Base-by-base conservation (phyloP, 176 grass and related monocot species). In the Rhipidocladum racemiflorum region DNA sequence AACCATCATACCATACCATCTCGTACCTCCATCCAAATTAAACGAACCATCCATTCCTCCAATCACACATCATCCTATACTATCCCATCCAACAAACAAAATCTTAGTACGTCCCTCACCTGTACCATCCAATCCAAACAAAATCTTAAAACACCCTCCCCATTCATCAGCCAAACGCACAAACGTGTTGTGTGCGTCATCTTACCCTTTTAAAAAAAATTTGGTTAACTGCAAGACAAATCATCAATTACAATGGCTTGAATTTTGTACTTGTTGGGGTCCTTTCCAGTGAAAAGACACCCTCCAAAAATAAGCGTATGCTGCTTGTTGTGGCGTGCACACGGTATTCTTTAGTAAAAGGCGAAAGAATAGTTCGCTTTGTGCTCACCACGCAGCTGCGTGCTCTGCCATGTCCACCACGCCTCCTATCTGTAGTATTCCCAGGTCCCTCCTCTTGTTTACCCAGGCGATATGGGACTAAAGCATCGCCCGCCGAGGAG, bases 341-440 rank as follows among this genome's bases (percentile, higher is more conserved):
- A 70, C n/a, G 67, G 40, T 70, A 70, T 70, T 87, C 79, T 87
- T 90, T 87, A 87, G 84, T 90, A 87, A 90, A 90, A 90, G 84
- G 80, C 84, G 88, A 90, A 90, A 90, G 74, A 91, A 87, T 86
- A 68, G 65, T 79, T 90, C 72, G 43, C 88, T 83, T 2, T 84
- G 85, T 69, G 75, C 80, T 27, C 84, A 59, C 75, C 75, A 72
- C 69, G 81, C 81, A 84, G 77, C 86, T 75, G 9, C 28, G 60
- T 30, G 14, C 2, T 0, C 39, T 80, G 66, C 66, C 74, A 13
- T 6, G 0, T 73, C 3, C 4, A 69, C 65, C 17, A 16, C 0
- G 6, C n/a, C 0, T 9, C 24, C 24, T 45, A 57, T 81, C 45
- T 70, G 17, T 70, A 43, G 16, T 11, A 16, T 0, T 32, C 24